Percentiles rank a stretch among this genome's conserved stretches.
phyloP scores from a whole-genome alignment of 345 rosid genomes.

The Viola odorata region DNA sequence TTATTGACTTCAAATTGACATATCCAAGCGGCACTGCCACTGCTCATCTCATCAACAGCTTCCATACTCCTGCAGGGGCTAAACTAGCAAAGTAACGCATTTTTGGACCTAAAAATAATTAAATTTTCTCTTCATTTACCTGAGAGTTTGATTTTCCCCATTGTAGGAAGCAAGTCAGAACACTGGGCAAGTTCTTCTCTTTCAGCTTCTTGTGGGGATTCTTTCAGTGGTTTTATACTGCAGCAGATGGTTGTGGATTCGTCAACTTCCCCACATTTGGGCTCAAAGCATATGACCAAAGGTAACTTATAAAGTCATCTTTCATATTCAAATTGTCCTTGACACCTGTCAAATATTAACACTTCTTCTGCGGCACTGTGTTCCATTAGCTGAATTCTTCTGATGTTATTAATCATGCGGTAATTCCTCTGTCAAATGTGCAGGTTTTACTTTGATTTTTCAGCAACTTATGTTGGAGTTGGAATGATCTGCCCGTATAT shows the following conservation, averaged over 20 bases:
- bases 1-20: slow-evolving; percentile 29
- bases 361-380: neutral
- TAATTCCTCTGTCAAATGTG: neutral
- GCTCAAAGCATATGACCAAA: slow-evolving; percentile 22
- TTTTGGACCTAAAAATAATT: neutral
- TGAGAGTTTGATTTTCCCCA: neutral
- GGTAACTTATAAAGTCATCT: neutral
- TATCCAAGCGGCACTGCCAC: slow-evolving; percentile 39
- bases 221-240: slow-evolving; percentile 31
- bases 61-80: slow-evolving; percentile 35
- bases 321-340: neutral
- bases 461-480: slow-evolving; percentile 28
- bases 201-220: slow-evolving; percentile 34
- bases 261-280: slow-evolving; percentile 24
- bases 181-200: slow-evolving; percentile 23
- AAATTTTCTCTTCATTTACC: neutral
- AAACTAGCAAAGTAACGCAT: slow-evolving; percentile 23
- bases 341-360: neutral
- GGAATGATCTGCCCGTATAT: slow-evolving; percentile 34
- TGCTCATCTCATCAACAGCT: slow-evolving; percentile 31
- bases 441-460: slow-evolving; percentile 43
- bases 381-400: neutral
- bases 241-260: slow-evolving; percentile 28
- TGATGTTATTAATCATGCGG: neutral
- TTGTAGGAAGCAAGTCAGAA: slow-evolving; percentile 25